Conservation (phyloP, 1,284 basidiomycete genomes). For the Heliocybe sulcata region DNA sequence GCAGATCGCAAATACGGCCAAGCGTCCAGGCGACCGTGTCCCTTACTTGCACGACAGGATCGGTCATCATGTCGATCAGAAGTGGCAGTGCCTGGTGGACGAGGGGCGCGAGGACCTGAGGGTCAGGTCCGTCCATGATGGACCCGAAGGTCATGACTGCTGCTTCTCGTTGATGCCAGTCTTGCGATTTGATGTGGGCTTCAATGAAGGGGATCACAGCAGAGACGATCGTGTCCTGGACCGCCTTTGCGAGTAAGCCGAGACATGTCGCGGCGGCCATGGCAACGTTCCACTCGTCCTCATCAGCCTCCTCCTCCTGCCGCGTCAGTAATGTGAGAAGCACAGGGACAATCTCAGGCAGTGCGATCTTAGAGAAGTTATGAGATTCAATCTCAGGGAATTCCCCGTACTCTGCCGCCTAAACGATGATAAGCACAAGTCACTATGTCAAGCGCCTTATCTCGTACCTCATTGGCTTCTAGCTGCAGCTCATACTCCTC, state of each 20-base stretch:
- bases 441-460: neutral
- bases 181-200: slow-evolving; percentile 83
- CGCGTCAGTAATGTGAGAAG: slow-evolving; percentile 84
- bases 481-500: slow-evolving; percentile 93
- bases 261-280: slow-evolving; percentile 98
- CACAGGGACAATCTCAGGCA: slow-evolving; percentile 93
- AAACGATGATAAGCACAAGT: slow-evolving; percentile 7
- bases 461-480: slow-evolving; percentile 81
- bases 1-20: slow-evolving; percentile 89
- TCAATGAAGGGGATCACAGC: slow-evolving; percentile 98
- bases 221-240: slow-evolving; percentile 87
- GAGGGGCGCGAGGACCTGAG: slow-evolving; percentile 79
- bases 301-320: slow-evolving; percentile 96
- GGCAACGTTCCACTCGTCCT: slow-evolving; percentile 98
- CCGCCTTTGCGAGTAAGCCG: slow-evolving; percentile 83
- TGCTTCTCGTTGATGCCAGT: slow-evolving; percentile 96
- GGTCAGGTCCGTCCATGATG: slow-evolving; percentile 94
- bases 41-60: slow-evolving; percentile 83
- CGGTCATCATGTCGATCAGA: slow-evolving; percentile 93
- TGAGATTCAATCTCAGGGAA: slow-evolving; percentile 83
- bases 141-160: slow-evolving; percentile 98
- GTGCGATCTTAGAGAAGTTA: slow-evolving; percentile 90
- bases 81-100: slow-evolving; percentile 93
- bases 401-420: slow-evolving; percentile 91
- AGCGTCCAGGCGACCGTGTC: slow-evolving; percentile 99